Percentiles rank a stretch among this genome's conserved stretches.
Conservation (phyloP, 2,329 filamentous ascomycete species). For the Calonectria naviculata region DNA sequence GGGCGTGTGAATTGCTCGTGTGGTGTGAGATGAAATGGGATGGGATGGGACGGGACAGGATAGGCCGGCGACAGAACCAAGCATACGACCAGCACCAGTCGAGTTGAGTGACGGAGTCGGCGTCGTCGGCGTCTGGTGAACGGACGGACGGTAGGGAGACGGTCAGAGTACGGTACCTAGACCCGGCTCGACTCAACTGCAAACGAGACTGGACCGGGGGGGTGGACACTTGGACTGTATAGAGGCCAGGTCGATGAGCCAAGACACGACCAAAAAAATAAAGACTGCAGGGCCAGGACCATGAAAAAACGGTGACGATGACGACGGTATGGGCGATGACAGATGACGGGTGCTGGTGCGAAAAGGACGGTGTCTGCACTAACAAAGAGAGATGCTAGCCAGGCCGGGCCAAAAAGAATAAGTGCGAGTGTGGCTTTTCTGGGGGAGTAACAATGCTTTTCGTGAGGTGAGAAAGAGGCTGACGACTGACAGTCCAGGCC, state of each 20-base stretch:
- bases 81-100: conserved; percentile 8
- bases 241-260: neutral
- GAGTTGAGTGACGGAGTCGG: conserved; percentile 10
- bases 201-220: conserved; percentile 9
- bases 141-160: conserved; percentile 4
- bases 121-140: conserved; percentile 6
- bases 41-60: conserved; percentile 20
- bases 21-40: conserved; percentile 21
- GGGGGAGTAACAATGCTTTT: neutral
- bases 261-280: conserved; percentile 11
- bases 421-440: conserved; percentile 7
- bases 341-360: conserved; percentile 3
- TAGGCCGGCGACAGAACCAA: conserved; percentile 15
- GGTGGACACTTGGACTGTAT: conserved; percentile 6
- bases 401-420: conserved; percentile 5
- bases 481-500: conserved; percentile 8
- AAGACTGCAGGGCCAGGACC: neutral
- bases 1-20: conserved; percentile 11
- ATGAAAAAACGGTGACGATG: conserved; percentile 10
- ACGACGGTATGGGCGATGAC: conserved; percentile 9
- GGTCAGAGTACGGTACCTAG: conserved; percentile 6
- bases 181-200: conserved; percentile 7
- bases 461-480: conserved; percentile 5
- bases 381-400: conserved; percentile 1
- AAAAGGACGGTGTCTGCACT: conserved; percentile 8